Conservation (phyloP, 208 protist genomes). For the Trypanosoma cruzi region DNA sequence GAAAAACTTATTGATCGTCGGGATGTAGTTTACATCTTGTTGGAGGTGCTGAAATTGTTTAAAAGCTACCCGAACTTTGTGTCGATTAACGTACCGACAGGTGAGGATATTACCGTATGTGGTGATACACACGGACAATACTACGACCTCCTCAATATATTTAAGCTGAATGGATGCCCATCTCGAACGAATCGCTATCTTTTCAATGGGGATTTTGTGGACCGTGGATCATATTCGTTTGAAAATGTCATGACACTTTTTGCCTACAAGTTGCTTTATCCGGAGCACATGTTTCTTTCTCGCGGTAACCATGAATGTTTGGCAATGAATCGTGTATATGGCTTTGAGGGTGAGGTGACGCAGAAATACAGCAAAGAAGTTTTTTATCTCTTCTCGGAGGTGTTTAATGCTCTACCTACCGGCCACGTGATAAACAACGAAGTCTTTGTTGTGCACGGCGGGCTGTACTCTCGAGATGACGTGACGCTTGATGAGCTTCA, state of each 20-base stretch:
- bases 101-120: slow-evolving; percentile 96
- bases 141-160: slow-evolving; percentile 98
- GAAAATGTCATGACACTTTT: slow-evolving; percentile 97
- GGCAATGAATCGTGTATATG: slow-evolving; percentile 98
- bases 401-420: slow-evolving; percentile 96
- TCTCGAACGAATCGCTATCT: slow-evolving; percentile 94
- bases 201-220: slow-evolving; percentile 97
- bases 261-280: slow-evolving; percentile 97
- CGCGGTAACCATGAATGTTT: slow-evolving; percentile 97
- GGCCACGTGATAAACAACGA: slow-evolving; percentile 93
- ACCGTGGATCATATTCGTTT: slow-evolving; percentile 96
- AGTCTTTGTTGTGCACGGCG: slow-evolving; percentile 97
- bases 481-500: slow-evolving; percentile 97
- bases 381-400: slow-evolving; percentile 95
- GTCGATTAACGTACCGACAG: slow-evolving; percentile 81
- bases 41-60: slow-evolving; percentile 80
- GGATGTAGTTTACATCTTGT: slow-evolving; percentile 87
- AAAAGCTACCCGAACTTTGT: slow-evolving; percentile 89
- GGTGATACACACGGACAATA: slow-evolving; percentile 99
- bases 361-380: slow-evolving; percentile 94
- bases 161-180: slow-evolving; percentile 91
- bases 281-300: slow-evolving; percentile 94
- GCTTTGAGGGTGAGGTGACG: slow-evolving; percentile 98
- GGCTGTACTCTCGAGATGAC: slow-evolving; percentile 95
- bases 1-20: slow-evolving; percentile 88